Evolutionary conservation across 148 eudicot genomes (phyloP).

Genomic region (Rhododendron ovatum): DNA sequence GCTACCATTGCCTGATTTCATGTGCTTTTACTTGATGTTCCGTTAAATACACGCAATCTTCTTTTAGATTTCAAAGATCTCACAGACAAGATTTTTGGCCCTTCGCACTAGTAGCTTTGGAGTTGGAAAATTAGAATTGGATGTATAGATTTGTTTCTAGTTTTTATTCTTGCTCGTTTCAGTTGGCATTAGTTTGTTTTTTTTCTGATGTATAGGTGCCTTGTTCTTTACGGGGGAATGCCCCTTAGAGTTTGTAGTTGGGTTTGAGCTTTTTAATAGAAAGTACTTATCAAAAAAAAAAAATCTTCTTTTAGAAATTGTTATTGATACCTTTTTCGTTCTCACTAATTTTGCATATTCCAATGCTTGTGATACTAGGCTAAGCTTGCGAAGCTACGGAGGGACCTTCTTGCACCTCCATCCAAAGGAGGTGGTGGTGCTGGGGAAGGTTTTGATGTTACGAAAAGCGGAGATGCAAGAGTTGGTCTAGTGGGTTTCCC

Average conservation of each 20-base stretch:
- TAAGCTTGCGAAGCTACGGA: slow-evolving; percentile 93
- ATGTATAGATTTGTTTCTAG: no score
- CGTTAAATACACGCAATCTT: background rate
- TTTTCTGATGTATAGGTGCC: no score
- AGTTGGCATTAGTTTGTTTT: no score
- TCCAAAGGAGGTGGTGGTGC: slow-evolving; percentile 97
- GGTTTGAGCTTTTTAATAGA: no score
- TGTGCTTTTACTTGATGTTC: slow-evolving; percentile 4
- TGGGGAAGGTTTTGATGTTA: slow-evolving; percentile 99
- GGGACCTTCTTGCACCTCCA: slow-evolving; percentile 87
- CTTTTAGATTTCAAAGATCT: no score
- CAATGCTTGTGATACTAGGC: slow-evolving; percentile 47
- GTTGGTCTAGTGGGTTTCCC: slow-evolving; percentile 99
- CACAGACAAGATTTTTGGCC: no score
- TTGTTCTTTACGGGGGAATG: no score
- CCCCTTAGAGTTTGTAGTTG: no score
- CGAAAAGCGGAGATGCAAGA: slow-evolving; percentile 99
- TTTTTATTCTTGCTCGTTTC: no score
- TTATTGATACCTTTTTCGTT: background rate
- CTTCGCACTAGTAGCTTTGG: no score
- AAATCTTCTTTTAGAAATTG: background rate
- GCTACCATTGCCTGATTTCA: background rate
- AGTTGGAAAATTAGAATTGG: no score
- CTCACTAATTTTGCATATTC: background rate
- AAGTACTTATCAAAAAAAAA: no score